phyloP scores from a whole-genome alignment of 2,329 filamentous ascomycete species.

The Rutstroemia sydowiana region DNA sequence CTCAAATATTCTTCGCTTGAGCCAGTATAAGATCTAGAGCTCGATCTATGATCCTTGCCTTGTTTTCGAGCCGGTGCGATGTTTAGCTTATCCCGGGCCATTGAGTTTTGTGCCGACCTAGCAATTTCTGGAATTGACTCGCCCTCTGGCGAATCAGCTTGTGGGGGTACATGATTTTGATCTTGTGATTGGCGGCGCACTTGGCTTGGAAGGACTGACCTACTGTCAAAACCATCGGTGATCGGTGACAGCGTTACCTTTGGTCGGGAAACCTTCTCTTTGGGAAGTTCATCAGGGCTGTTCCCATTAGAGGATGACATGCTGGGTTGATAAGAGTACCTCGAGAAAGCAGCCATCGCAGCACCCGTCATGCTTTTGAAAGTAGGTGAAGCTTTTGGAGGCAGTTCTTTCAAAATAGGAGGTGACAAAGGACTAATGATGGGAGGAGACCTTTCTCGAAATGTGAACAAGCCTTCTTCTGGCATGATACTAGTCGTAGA shows the following conservation, averaged over 20 bases:
- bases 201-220: constrained; percentile 1
- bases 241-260: constrained; percentile 1
- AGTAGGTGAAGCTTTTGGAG: too few species aligned
- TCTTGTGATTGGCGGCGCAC: neutral
- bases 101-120: neutral
- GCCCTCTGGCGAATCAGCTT: too few species aligned
- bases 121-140: neutral
- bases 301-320: neutral
- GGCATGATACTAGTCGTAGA: constrained; percentile 6
- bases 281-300: neutral
- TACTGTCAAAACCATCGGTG: neutral
- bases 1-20: constrained; percentile 27
- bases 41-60: constrained; percentile 5
- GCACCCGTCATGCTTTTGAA: constrained; percentile 13
- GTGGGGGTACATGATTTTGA: neutral
- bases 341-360: constrained; percentile 12
- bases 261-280: neutral
- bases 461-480: constrained; percentile 6
- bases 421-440: neutral
- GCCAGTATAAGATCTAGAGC: constrained; percentile 18
- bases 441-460: neutral
- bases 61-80: neutral
- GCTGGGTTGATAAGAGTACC: neutral
- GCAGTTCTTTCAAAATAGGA: too few species aligned
- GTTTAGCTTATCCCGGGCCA: neutral